Percentiles rank a stretch among this genome's conserved stretches.
Evolutionary conservation across 768 basidiomycete genomes (phyloP).

Genomic region (Hygrophorus pudorinus): DNA sequence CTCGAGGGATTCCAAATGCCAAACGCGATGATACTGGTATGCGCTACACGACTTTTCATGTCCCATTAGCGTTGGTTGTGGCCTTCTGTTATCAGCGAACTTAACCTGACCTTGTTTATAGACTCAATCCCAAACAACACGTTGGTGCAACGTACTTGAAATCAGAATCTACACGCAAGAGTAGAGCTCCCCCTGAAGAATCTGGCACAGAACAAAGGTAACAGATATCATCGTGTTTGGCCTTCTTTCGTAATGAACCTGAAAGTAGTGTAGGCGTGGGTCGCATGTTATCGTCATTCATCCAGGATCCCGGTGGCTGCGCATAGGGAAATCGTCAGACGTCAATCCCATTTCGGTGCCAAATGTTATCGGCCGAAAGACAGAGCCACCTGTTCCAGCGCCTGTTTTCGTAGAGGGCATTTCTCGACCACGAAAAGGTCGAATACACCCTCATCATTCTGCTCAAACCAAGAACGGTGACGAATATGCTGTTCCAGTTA

Average conservation of each 20-base stretch:
- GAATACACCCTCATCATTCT: slow-evolving; percentile 9
- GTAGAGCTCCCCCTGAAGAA: slow-evolving; percentile 35
- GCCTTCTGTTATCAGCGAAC: background rate
- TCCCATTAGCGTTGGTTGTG: slow-evolving; percentile 55
- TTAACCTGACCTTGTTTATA: slow-evolving; percentile 17
- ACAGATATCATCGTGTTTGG: slow-evolving; percentile 9
- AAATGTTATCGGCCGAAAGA: slow-evolving; percentile 65
- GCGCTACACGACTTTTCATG: slow-evolving; percentile 73
- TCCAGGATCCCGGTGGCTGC: slow-evolving; percentile 63
- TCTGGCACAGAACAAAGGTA: slow-evolving; percentile 38
- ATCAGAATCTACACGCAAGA: slow-evolving; percentile 47
- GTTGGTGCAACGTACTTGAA: slow-evolving; percentile 71
- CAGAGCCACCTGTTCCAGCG: slow-evolving; percentile 31
- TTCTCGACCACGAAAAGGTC: slow-evolving; percentile 39
- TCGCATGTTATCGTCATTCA: slow-evolving; percentile 74
- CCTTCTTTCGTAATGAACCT: slow-evolving; percentile 17
- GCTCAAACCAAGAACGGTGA: slow-evolving; percentile 28
- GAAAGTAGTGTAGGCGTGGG: slow-evolving; percentile 45
- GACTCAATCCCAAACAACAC: slow-evolving; percentile 68
- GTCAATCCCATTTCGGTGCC: slow-evolving; percentile 61
- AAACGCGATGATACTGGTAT: slow-evolving; percentile 76
- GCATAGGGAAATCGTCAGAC: slow-evolving; percentile 71
- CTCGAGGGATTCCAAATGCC: slow-evolving; percentile 72
- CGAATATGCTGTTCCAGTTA: slow-evolving; percentile 36
- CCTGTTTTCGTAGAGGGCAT: slow-evolving; percentile 40